phyloP scores from a whole-genome alignment of 1,284 basidiomycete genomes.

The Leucoagaricus sp. region DNA sequence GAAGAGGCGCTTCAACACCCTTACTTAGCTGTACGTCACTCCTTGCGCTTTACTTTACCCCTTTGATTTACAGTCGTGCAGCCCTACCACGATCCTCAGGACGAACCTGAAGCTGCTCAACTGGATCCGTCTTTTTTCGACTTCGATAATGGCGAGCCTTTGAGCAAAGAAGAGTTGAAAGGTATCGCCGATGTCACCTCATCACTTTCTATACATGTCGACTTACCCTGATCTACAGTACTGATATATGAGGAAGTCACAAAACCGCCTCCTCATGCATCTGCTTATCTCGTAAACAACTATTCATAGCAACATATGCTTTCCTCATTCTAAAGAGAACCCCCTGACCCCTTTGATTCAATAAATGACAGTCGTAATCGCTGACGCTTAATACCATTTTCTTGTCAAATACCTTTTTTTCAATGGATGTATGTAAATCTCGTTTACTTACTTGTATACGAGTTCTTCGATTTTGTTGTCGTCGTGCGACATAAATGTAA shows the following conservation, averaged over 20 bases:
- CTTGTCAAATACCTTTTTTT: conserved; percentile 3
- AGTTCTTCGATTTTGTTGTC: neutral
- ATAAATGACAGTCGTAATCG: neutral
- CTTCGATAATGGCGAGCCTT: conserved; percentile 75
- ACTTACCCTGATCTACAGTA: conserved; percentile 28
- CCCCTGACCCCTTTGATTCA: neutral
- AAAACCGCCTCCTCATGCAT: conserved; percentile 8
- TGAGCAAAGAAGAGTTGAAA: conserved; percentile 73
- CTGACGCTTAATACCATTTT: neutral
- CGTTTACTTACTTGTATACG: neutral
- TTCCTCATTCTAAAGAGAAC: neutral
- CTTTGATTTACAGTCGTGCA: conserved; percentile 26
- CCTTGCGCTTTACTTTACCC: conserved; percentile 23
- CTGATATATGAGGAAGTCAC: conserved; percentile 52
- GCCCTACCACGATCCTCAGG: conserved; percentile 89
- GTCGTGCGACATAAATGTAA: too few relatives aligned
- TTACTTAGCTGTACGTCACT: conserved; percentile 68
- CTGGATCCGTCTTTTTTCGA: conserved; percentile 89
- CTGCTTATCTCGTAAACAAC: conserved; percentile 1
- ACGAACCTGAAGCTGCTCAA: conserved; percentile 82
- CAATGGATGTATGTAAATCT: neutral
- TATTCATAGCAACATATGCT: conserved; percentile 8
- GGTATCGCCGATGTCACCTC: conserved; percentile 41
- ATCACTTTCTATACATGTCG: neutral
- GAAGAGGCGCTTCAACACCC: conserved; percentile 91